Evolutionary conservation across 805 yeast genomes (phyloP).

Genomic region (Saturnispora diversa): DNA sequence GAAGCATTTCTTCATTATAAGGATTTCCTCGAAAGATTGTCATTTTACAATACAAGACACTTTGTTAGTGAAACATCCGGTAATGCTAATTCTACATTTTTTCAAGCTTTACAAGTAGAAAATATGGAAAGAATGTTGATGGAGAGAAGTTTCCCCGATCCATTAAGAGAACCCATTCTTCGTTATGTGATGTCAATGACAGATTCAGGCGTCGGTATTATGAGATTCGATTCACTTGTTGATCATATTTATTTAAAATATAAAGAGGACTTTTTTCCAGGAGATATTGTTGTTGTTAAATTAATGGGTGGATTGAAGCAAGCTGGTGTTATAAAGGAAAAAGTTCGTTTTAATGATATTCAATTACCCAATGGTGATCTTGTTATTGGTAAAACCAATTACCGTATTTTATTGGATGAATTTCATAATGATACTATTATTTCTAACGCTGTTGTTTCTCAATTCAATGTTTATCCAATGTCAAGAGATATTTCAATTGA

Average conservation of each 20-base stretch:
- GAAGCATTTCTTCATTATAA: slow-evolving; percentile 83
- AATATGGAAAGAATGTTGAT: slow-evolving; percentile 53
- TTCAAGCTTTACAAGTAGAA: slow-evolving; percentile 81
- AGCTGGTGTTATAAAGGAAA: slow-evolving; percentile 69
- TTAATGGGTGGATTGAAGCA: slow-evolving; percentile 32
- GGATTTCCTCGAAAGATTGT: slow-evolving; percentile 63
- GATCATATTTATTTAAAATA: slow-evolving; percentile 77
- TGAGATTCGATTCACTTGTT: slow-evolving; percentile 73
- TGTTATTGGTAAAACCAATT: slow-evolving; percentile 49
- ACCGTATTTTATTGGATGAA: slow-evolving; percentile 51
- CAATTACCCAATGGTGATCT: slow-evolving; percentile 31
- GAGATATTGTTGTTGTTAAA: slow-evolving; percentile 68
- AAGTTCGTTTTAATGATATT: slow-evolving; percentile 63
- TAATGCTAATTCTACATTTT: slow-evolving; percentile 80
- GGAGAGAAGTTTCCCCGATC: slow-evolving; percentile 80
- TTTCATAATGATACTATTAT: slow-evolving; percentile 28
- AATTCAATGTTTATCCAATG: slow-evolving; percentile 5
- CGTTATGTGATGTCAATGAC: slow-evolving; percentile 75
- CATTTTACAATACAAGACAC: slow-evolving; percentile 63
- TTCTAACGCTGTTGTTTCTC: slow-evolving; percentile 7
- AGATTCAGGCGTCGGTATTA: slow-evolving; percentile 34
- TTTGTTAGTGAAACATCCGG: slow-evolving; percentile 97
- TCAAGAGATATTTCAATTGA: slow-evolving; percentile 55
- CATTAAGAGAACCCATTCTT: slow-evolving; percentile 86
- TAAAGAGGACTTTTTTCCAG: slow-evolving; percentile 82